These are phyloP conservation scores for Otatea glauca DNA, from an alignment of 176 grass and related monocot genomes.

Conservation along the genomic window DNA sequence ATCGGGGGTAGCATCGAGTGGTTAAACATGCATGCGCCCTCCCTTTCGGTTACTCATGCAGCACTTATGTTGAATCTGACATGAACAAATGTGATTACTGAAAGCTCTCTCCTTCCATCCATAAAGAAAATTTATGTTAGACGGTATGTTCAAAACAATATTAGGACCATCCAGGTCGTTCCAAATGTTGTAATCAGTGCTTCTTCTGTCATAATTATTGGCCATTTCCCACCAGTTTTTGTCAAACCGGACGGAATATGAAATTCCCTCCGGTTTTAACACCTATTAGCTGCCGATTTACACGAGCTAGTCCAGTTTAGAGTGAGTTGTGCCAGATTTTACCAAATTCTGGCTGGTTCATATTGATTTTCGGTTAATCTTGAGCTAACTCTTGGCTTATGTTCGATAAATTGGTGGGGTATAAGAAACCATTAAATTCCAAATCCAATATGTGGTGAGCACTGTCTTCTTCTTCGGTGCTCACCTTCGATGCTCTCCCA, in stretches of 20 bases:
- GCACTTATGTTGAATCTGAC: neutral
- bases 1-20: neutral
- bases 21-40: neutral
- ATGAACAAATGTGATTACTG: neutral
- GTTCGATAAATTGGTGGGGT: no score
- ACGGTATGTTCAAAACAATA: neutral
- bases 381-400: no score
- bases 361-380: neutral
- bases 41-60: neutral
- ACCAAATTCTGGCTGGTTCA: neutral
- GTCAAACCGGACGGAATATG: neutral
- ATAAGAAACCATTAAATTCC: no score
- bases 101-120: neutral
- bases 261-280: neutral
- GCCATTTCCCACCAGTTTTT: neutral
- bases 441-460: no score
- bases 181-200: neutral
- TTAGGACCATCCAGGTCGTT: neutral
- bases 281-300: neutral
- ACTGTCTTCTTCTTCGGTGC: no score
- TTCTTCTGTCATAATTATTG: no score
- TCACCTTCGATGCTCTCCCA: neutral
- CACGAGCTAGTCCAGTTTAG: neutral
- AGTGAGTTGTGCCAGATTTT: neutral
- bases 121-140: neutral